Evolutionary conservation across 805 yeast species (phyloP), one percentile per base, ranked within the genome.

Genomic region (Clavispora carvajalis): DNA sequence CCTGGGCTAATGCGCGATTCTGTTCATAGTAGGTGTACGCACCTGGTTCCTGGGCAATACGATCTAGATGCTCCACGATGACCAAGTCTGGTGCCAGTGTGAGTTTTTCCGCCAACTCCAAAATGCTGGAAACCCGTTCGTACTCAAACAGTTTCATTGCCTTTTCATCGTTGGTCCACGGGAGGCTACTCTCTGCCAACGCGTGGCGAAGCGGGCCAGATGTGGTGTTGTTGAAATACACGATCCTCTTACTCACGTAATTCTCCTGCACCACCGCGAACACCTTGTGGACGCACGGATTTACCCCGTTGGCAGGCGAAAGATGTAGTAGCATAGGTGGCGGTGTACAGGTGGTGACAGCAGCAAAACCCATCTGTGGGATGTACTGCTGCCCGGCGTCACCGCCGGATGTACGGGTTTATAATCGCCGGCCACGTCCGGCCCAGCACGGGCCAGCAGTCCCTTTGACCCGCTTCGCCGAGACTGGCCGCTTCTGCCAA

Each of bases 11-110:
- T 13, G 31, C 38, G 5, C 35, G 34, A 37, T 50, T 50, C 38
- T 42, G 44, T 26, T 34, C 44, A 8, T 36, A 24, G 38, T 48
- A 46, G 16, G 34, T 28, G 9, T 19, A 23, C 6, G 15, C 13
- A 4, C 38, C 37, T 30, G 41, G 43, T 34, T 47, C 53, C 43
- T 39, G 49, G 43, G 47, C 43, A 13, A 50, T 46, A 26, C 36
- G 36, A 37, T 48, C 54, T 7, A 49, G 33, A 22, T 38, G 45
- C 30, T 50, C 54, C n/a, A 50, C 33, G 19, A 48, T 40, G 30
- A 50, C 43, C 44, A 47, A 31, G 6, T 37, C 47, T 7, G 15
- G 17, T 4, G 37, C n/a, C 24, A 7, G 22, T 25, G 10, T 16
- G 11, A 46, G 18, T 12, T 34, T 24, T 5, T 34, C 36, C 22